A percentile compares a stretch with the other conserved stretches of the same genome.
Conservation (phyloP, 2,329 filamentous ascomycete genomes). For the Arthrobotrys conoides region DNA sequence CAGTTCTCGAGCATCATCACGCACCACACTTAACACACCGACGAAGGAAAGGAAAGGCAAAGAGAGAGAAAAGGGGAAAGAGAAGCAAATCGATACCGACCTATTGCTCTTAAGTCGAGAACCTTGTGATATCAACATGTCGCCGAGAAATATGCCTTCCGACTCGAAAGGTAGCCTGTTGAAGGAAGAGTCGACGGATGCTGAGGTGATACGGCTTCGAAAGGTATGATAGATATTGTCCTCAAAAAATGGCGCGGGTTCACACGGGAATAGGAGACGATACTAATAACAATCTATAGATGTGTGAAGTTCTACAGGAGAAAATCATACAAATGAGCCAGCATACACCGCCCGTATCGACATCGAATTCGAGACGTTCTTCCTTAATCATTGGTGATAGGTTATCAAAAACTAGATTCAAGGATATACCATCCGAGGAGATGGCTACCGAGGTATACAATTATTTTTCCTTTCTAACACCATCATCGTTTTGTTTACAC, state of each 20-base stretch:
- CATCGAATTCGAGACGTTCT: constrained; percentile 43
- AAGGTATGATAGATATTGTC: constrained; percentile 19
- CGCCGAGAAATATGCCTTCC: constrained; percentile 39
- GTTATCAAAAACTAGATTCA: constrained; percentile 48
- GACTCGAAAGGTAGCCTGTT: constrained; percentile 20
- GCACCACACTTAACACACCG: constrained; percentile 10
- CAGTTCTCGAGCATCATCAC: constrained; percentile 49
- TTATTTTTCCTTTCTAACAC: background rate
- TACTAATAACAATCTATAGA: constrained; percentile 31
- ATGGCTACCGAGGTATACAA: constrained; percentile 52
- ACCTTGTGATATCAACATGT: constrained; percentile 50
- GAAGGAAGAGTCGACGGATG: constrained; percentile 44
- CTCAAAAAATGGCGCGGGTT: background rate
- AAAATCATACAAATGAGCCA: constrained; percentile 61
- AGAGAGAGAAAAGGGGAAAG: constrained; percentile 34
- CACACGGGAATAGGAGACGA: background rate
- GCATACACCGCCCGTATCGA: constrained; percentile 28
- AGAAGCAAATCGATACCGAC: constrained; percentile 37
- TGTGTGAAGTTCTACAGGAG: constrained; percentile 58
- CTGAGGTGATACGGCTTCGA: constrained; percentile 55
- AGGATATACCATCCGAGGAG: constrained; percentile 53
- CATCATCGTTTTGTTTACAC: background rate
- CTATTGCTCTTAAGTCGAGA: constrained; percentile 53
- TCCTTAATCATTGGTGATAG: constrained; percentile 56
- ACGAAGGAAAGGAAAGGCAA: constrained; percentile 48